A percentile compares a stretch with the other conserved stretches of the same genome.
phyloP scores from a whole-genome alignment of 352 stramenopile genomes.

The Phytophthora agathidicida region DNA sequence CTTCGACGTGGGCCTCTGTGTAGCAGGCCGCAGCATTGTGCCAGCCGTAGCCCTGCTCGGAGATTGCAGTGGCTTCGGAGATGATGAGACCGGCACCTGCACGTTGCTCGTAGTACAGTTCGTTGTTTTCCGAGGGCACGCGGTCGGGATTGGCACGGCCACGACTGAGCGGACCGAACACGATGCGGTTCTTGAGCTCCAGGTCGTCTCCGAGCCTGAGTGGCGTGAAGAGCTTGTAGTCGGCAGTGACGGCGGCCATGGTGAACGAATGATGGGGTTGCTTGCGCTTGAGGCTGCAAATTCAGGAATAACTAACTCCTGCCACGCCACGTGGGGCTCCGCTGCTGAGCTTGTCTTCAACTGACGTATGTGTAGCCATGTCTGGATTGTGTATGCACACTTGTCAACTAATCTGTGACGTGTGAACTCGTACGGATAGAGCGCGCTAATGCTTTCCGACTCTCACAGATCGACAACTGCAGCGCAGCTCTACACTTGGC shows the following conservation, averaged over 20 bases:
- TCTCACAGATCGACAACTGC: too few species aligned
- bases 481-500: too few species aligned
- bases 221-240: conserved; percentile 48
- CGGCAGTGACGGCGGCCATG: conserved; percentile 21
- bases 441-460: too few species aligned
- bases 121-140: conserved; percentile 24
- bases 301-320: conserved; percentile 30
- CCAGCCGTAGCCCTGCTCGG: conserved; percentile 27
- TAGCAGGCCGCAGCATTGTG: conserved; percentile 20
- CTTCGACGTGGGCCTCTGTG: conserved; percentile 21
- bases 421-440: too few species aligned
- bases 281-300: conserved; percentile 8
- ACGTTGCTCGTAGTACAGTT: conserved; percentile 30
- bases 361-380: not conserved
- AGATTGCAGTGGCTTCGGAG: conserved; percentile 17
- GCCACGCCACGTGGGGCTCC: too few species aligned
- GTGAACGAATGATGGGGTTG: not conserved
- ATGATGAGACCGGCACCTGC: conserved; percentile 26
- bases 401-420: not conserved
- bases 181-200: conserved; percentile 31
- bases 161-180: conserved; percentile 24
- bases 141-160: conserved; percentile 25
- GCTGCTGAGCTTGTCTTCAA: not conserved
- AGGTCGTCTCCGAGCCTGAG: conserved; percentile 40
- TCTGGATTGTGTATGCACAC: not conserved